Percentiles rank a stretch among this genome's conserved stretches.
These are phyloP conservation scores for Hypholoma fasciculare DNA, from an alignment of 768 basidiomycete genomes.

Conservation along the genomic window DNA sequence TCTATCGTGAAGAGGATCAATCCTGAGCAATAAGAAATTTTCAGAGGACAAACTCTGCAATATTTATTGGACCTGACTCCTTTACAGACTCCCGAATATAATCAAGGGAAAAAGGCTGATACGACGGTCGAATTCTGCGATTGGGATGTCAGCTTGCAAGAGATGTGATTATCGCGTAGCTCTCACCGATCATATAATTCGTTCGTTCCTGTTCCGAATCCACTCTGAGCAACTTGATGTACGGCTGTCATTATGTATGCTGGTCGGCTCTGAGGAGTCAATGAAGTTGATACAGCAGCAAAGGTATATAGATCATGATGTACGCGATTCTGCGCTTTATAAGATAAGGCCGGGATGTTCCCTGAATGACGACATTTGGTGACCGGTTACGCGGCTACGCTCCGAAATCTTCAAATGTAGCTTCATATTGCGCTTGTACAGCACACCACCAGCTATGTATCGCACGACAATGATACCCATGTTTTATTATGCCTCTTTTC, in stretches of 20 bases:
- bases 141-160: neutral
- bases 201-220: conserved; percentile 82
- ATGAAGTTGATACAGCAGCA: neutral
- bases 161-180: neutral
- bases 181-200: conserved; percentile 74
- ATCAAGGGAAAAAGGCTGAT: conserved; percentile 62
- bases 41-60: conserved; percentile 61
- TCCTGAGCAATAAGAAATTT: neutral
- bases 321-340: neutral
- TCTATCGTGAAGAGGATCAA: conserved; percentile 35
- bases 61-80: conserved; percentile 44
- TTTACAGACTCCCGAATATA: conserved; percentile 55
- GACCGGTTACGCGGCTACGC: neutral
- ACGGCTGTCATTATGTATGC: conserved; percentile 26
- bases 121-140: conserved; percentile 77
- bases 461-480: too few relatives aligned
- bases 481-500: too few relatives aligned
- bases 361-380: neutral
- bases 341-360: neutral
- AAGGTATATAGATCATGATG: neutral
- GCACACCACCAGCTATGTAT: too few relatives aligned
- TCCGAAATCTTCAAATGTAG: neutral
- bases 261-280: too few relatives aligned
- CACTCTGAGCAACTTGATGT: conserved; percentile 66
- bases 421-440: too few relatives aligned